Conservation (phyloP, 2,329 filamentous ascomycete genomes). For the Endocalyx cinctus region DNA sequence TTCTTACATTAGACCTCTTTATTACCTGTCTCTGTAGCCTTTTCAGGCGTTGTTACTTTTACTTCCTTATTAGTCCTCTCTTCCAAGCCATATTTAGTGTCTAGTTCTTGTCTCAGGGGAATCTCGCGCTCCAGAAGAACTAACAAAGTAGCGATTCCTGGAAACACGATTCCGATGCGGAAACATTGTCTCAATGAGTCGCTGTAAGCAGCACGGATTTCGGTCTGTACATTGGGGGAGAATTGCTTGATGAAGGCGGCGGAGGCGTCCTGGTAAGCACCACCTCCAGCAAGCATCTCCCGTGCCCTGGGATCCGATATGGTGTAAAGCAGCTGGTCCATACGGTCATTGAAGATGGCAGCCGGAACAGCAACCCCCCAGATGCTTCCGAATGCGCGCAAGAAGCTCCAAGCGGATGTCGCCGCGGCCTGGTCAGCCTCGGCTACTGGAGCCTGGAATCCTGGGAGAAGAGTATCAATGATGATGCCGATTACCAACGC, state of each 20-base stretch:
- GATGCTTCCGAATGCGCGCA: neutral
- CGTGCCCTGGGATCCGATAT: neutral
- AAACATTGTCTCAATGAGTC: slow-evolving; percentile 2
- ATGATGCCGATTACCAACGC: neutral
- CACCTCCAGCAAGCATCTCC: neutral
- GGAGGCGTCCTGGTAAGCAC: slow-evolving; percentile 5
- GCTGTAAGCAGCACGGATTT: slow-evolving; percentile 2
- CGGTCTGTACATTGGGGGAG: neutral
- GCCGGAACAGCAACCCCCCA: neutral
- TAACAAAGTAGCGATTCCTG: slow-evolving; percentile 1
- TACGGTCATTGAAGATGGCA: slow-evolving; percentile 1
- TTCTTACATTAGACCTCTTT: too few species aligned
- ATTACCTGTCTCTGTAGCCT: too few species aligned
- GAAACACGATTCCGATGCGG: slow-evolving; percentile 3
- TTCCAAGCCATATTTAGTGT: slow-evolving; percentile 6
- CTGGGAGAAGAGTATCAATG: neutral
- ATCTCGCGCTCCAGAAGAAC: slow-evolving; percentile 4
- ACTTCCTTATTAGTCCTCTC: too few species aligned
- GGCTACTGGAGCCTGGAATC: neutral
- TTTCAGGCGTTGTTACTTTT: too few species aligned
- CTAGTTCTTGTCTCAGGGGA: slow-evolving; percentile 2
- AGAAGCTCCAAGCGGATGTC: neutral
- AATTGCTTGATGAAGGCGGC: slow-evolving; percentile 5
- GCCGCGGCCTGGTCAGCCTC: neutral
- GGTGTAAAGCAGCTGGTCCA: slow-evolving; percentile 1